Evolutionary conservation across 2,329 filamentous ascomycete genomes (phyloP).

Genomic region (Zopfia rhizophila): DNA sequence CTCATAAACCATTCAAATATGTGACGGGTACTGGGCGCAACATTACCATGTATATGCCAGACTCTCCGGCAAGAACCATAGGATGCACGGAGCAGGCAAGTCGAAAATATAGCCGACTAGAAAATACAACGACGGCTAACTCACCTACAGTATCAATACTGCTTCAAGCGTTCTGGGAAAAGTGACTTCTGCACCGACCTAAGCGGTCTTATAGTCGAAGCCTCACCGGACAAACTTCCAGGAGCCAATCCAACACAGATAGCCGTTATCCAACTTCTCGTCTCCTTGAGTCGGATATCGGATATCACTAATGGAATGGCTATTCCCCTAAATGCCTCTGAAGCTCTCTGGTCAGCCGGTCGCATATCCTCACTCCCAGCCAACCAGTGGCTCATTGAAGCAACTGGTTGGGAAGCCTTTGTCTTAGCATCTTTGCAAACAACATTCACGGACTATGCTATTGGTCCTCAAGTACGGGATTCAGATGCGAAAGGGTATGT

Average conservation of each 20-base stretch:
- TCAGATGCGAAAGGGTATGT: conserved; percentile 1
- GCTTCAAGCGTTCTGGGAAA: conserved; percentile 12
- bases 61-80: conserved; percentile 6
- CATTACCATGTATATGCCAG: conserved; percentile 10
- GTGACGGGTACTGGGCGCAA: conserved; percentile 3
- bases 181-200: conserved; percentile 20
- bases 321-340: background rate
- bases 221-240: conserved; percentile 20
- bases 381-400: conserved; percentile 33
- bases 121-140: background rate
- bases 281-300: background rate
- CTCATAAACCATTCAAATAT: conserved; percentile 8
- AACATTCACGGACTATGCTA: conserved; percentile 21
- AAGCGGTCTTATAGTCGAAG: conserved; percentile 9
- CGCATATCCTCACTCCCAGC: conserved; percentile 14
- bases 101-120: too few relatives aligned
- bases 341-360: background rate
- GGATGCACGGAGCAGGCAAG: conserved; percentile 16
- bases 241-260: conserved; percentile 24
- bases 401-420: conserved; percentile 29
- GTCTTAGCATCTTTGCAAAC: conserved; percentile 27
- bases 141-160: conserved; percentile 20
- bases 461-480: conserved; percentile 17
- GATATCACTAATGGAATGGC: conserved; percentile 6
- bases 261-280: conserved; percentile 8